A percentile compares a stretch with the other conserved stretches of the same genome.
Conservation (phyloP, 805 yeast species). For the Millerago galiae region DNA sequence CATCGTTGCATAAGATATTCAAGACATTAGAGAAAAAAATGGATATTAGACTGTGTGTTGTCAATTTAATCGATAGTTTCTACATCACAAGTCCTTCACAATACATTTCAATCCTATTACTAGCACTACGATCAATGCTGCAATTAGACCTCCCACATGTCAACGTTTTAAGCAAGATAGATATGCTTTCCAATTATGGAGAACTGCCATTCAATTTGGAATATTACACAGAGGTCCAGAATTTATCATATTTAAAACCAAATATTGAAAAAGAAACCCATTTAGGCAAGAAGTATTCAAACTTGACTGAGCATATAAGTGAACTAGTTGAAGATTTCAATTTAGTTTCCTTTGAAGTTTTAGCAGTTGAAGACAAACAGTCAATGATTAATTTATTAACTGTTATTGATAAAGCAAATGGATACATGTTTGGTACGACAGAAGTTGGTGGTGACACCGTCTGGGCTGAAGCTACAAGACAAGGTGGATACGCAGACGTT, state of each 20-base stretch:
- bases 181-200: constrained; percentile 70
- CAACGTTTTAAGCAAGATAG: constrained; percentile 89
- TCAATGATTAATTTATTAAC: constrained; percentile 82
- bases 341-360: constrained; percentile 80
- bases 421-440: constrained; percentile 86
- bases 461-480: constrained; percentile 95
- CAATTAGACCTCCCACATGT: constrained; percentile 90
- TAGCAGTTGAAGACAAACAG: constrained; percentile 85
- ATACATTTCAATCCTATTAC: constrained; percentile 72
- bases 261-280: constrained; percentile 66
- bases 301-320: constrained; percentile 68
- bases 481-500: constrained; percentile 49
- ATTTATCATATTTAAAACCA: constrained; percentile 63
- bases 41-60: constrained; percentile 75
- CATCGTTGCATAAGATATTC: constrained; percentile 65
- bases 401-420: constrained; percentile 84
- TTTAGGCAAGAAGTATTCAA: constrained; percentile 54
- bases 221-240: constrained; percentile 90
- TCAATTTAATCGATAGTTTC: constrained; percentile 76
- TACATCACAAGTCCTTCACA: constrained; percentile 84
- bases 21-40: constrained; percentile 52
- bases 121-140: constrained; percentile 86
- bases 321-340: constrained; percentile 85
- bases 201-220: constrained; percentile 75
- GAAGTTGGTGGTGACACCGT: constrained; percentile 96